phyloP scores from a whole-genome alignment of 2,329 filamentous ascomycete genomes.

The Cladosporium sp. region DNA sequence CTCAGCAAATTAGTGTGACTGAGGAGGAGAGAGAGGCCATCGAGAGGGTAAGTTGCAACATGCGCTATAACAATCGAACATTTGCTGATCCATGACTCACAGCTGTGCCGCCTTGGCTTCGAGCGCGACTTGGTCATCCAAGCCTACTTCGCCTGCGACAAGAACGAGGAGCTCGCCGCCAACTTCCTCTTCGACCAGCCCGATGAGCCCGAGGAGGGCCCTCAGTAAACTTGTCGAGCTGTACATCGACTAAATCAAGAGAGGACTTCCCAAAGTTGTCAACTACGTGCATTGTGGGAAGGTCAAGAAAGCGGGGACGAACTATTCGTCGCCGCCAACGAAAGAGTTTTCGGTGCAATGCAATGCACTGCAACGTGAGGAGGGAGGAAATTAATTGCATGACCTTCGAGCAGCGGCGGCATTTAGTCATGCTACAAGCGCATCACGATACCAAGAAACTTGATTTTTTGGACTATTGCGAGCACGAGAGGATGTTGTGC shows the following conservation, averaged over 20 bases:
- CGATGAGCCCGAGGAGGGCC: constrained; percentile 56
- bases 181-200: constrained; percentile 98
- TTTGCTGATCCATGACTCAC: constrained; percentile 12
- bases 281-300: not conserved
- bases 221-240: constrained; percentile 1
- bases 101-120: constrained; percentile 92
- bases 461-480: not conserved
- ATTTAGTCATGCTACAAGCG: not conserved
- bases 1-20: constrained; percentile 85
- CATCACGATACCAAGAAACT: not conserved
- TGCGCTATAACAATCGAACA: not conserved
- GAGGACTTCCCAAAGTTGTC: not conserved
- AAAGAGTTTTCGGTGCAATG: not conserved
- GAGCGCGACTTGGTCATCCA: constrained; percentile 91
- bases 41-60: constrained; percentile 67
- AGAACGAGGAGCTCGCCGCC: constrained; percentile 96
- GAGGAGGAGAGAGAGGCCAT: constrained; percentile 97
- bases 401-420: not conserved
- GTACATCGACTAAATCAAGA: not conserved
- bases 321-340: not conserved
- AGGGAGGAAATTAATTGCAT: not conserved
- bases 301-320: not conserved
- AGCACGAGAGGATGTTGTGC: not conserved
- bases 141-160: constrained; percentile 98
- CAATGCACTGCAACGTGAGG: no score